These are phyloP conservation scores for Ustilago curta DNA, from an alignment of 1,284 basidiomycete species.

Conservation along the genomic window DNA sequence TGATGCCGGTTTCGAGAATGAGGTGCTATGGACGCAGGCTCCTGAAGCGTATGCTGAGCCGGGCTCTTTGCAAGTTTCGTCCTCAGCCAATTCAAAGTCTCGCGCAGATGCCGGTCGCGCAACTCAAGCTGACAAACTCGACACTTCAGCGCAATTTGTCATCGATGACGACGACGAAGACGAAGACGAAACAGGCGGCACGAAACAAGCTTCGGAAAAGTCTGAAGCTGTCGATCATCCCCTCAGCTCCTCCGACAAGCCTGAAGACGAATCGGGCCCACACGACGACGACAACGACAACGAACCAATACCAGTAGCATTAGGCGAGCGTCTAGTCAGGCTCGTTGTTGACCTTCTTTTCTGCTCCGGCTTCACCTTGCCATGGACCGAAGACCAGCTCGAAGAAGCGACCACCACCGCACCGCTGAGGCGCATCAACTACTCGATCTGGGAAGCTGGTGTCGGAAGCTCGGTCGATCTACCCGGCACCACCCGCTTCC, in stretches of 20 bases:
- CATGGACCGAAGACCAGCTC: conserved; percentile 65
- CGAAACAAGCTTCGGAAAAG: neutral
- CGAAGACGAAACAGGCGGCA: neutral
- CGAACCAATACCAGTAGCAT: conserved; percentile 24
- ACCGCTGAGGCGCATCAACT: conserved; percentile 22
- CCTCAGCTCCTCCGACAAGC: conserved; percentile 11
- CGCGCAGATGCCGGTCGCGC: neutral
- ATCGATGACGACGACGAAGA: conserved; percentile 59
- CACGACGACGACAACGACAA: conserved; percentile 12
- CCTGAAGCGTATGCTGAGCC: conserved; percentile 22
- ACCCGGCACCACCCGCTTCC: conserved; percentile 40
- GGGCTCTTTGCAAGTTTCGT: neutral
- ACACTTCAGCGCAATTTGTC: conserved; percentile 59
- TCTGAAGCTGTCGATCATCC: conserved; percentile 35
- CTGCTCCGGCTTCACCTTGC: conserved; percentile 66
- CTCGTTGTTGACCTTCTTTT: conserved; percentile 64
- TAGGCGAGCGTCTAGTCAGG: conserved; percentile 51
- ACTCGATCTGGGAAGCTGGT: conserved; percentile 66
- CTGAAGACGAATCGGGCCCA: neutral
- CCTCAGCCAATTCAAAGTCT: neutral
- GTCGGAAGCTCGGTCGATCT: conserved; percentile 64
- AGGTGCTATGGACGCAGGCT: conserved; percentile 49
- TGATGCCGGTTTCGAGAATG: conserved; percentile 33
- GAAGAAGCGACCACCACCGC: conserved; percentile 6
- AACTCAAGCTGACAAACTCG: conserved; percentile 28